phyloP scores from a whole-genome alignment of 192 early-diverging fungal genomes.

The Diversispora epigaea region DNA sequence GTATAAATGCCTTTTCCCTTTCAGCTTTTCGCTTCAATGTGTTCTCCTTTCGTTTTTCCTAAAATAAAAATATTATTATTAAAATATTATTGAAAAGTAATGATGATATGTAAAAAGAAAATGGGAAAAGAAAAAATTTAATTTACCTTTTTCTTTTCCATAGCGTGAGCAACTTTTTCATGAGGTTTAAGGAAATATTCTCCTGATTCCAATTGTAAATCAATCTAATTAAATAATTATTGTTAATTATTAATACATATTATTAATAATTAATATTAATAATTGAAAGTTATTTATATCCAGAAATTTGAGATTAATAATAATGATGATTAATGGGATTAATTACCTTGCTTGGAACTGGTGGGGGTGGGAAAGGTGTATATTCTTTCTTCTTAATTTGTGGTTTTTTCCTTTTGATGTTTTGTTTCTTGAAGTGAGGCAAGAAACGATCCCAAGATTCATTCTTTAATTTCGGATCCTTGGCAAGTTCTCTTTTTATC shows the following conservation, averaged over 20 bases:
- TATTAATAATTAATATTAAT: background rate
- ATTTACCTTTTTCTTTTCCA: constrained; percentile 70
- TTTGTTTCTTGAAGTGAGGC: constrained; percentile 94
- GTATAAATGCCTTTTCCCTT: constrained; percentile 77
- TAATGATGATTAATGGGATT: background rate
- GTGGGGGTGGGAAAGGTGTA: constrained; percentile 89
- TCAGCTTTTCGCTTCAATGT: constrained; percentile 66
- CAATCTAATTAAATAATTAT: constrained; percentile 50
- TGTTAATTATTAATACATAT: background rate
- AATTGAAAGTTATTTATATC: background rate
- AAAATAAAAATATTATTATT: background rate
- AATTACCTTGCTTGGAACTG: constrained; percentile 66
- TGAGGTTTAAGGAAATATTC: constrained; percentile 90
- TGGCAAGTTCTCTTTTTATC: constrained; percentile 97
- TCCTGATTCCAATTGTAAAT: constrained; percentile 89
- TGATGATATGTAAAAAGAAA: background rate
- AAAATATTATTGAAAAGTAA: background rate
- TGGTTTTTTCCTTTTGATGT: constrained; percentile 60
- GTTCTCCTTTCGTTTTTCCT: constrained; percentile 68
- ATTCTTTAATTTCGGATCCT: constrained; percentile 88
- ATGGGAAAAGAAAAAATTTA: background rate
- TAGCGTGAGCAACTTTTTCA: constrained; percentile 61
- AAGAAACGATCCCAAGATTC: constrained; percentile 98
- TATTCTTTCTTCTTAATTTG: constrained; percentile 73
- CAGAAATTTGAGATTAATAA: background rate